Evolutionary conservation across 2,329 filamentous ascomycete genomes (phyloP).

Genomic region (Aspergillus vadensis): DNA sequence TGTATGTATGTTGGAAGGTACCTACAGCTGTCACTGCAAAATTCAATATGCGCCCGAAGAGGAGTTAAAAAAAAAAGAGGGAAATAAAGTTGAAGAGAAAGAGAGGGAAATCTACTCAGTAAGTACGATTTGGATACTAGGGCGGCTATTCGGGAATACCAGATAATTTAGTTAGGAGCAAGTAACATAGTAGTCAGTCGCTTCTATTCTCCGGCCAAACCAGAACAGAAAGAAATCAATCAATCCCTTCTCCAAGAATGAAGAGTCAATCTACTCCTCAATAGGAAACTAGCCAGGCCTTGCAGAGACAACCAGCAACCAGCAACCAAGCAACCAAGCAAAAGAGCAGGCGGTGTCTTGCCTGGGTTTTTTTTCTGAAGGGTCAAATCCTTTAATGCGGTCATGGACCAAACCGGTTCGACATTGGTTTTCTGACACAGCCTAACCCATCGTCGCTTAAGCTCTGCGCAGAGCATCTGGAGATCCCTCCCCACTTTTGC

Average conservation of each 20-base stretch:
- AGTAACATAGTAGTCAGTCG: no score
- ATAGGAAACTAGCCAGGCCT: background rate
- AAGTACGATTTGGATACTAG: no score
- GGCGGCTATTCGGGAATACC: no score
- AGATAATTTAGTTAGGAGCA: no score
- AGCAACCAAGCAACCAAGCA: background rate
- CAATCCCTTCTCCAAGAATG: no score
- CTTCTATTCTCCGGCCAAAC: no score
- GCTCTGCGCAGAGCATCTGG: conserved; percentile 32
- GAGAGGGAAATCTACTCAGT: no score
- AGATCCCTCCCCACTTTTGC: conserved; percentile 44
- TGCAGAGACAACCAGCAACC: background rate
- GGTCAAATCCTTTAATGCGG: conserved; percentile 7
- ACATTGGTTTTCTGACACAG: conserved; percentile 20
- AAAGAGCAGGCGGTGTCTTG: background rate
- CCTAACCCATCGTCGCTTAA: conserved; percentile 26
- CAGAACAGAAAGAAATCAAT: no score
- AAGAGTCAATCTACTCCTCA: background rate
- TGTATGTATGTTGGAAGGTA: background rate
- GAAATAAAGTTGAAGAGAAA: no score
- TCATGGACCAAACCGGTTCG: conserved; percentile 17
- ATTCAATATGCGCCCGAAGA: background rate
- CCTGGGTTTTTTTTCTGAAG: background rate
- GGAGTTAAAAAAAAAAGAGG: background rate
- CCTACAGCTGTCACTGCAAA: conserved; percentile 8